phyloP scores from a whole-genome alignment of 331 rosid species.

The Acacia pycnantha region DNA sequence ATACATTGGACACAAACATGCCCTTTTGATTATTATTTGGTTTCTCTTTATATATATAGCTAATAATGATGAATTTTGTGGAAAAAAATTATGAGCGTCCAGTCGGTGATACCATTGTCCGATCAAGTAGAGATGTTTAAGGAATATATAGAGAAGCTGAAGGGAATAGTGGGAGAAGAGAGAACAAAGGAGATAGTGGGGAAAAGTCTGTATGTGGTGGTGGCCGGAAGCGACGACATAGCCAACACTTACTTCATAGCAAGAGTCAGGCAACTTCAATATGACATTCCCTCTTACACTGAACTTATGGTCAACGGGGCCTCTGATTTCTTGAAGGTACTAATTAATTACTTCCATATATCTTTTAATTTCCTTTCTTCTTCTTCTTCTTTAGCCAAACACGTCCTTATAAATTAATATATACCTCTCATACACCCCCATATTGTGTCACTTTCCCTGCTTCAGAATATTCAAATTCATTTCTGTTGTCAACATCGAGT shows the following conservation, averaged over 20 bases:
- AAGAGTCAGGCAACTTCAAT: constrained; percentile 40
- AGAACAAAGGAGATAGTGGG: constrained; percentile 50
- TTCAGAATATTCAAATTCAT: background rate
- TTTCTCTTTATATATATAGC: background rate
- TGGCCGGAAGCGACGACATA: constrained; percentile 71
- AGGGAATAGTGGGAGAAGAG: constrained; percentile 46
- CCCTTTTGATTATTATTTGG: background rate
- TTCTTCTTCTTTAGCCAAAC: background rate
- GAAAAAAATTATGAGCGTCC: background rate
- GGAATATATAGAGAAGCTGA: constrained; percentile 60
- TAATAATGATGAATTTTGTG: background rate
- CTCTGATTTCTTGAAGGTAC: constrained; percentile 56
- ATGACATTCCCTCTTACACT: constrained; percentile 62
- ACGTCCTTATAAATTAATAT: background rate
- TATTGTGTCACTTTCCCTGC: background rate
- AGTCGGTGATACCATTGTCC: constrained; percentile 48
- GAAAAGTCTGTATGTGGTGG: constrained; percentile 47
- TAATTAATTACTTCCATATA: background rate
- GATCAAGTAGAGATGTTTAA: constrained; percentile 58
- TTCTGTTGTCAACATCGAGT: background rate
- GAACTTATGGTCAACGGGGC: constrained; percentile 55
- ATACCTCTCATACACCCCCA: background rate
- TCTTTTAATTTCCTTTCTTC: background rate
- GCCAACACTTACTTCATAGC: constrained; percentile 62
- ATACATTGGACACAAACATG: background rate